These are phyloP conservation scores for Prunus yedoensis DNA, from an alignment of 331 rosid genomes.

Conservation along the genomic window DNA sequence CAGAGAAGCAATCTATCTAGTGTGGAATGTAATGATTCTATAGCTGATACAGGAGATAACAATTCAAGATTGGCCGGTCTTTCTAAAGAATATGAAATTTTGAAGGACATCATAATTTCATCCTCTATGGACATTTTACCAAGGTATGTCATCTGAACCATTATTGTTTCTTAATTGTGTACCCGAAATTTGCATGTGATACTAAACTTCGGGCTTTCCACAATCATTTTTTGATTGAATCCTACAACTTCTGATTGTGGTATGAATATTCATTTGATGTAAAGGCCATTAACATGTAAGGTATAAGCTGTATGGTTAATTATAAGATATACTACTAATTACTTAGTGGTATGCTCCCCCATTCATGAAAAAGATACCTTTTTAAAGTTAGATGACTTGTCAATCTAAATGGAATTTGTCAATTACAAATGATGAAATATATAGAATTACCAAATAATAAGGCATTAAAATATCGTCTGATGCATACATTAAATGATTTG, in stretches of 20 bases:
- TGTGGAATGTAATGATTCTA: conserved; percentile 32
- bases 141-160: conserved; percentile 49
- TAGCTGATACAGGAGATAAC: conserved; percentile 25
- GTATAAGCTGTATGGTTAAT: background rate
- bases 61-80: conserved; percentile 72
- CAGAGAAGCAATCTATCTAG: conserved; percentile 35
- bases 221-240: background rate
- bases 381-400: background rate
- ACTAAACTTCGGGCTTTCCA: background rate
- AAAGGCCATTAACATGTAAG: background rate
- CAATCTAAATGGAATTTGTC: background rate
- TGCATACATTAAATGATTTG: background rate
- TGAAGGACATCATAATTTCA: conserved; percentile 64
- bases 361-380: background rate
- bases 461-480: background rate
- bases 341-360: background rate
- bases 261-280: background rate
- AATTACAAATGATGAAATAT: background rate
- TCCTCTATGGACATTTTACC: conserved; percentile 56
- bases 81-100: conserved; percentile 64
- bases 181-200: background rate
- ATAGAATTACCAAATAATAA: background rate
- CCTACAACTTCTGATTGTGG: background rate
- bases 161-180: background rate
- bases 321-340: background rate